Evolutionary conservation across 1,139 yeast species (phyloP).

Genomic region (Scheffersomyces stambukii): DNA sequence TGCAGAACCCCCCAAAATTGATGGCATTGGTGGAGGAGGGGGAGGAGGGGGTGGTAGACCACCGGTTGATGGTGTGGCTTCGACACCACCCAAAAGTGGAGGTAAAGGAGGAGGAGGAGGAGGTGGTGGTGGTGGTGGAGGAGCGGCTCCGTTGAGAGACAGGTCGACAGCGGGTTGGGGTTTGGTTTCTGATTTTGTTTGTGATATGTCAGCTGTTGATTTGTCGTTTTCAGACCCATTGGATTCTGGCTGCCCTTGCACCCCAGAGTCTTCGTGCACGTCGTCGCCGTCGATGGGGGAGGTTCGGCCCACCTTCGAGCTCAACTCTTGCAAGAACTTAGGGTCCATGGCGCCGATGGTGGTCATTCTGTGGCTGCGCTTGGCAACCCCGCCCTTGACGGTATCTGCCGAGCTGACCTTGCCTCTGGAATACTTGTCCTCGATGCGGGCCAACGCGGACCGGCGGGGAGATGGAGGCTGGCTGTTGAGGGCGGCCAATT

Average conservation of each 20-base stretch:
- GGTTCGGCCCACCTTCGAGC: slow-evolving; percentile 43
- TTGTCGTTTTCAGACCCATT: no score
- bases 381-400: slow-evolving; percentile 14
- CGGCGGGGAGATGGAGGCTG: slow-evolving; percentile 9
- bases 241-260: background rate
- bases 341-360: slow-evolving; percentile 46
- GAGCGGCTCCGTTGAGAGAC: slow-evolving; percentile 14
- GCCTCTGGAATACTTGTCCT: slow-evolving; percentile 51
- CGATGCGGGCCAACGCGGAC: slow-evolving; percentile 28
- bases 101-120: slow-evolving; percentile 23
- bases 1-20: slow-evolving; percentile 11
- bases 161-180: slow-evolving; percentile 13
- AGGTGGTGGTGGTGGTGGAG: slow-evolving; percentile 28
- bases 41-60: slow-evolving; percentile 35
- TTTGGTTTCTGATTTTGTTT: slow-evolving; percentile 5
- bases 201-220: background rate
- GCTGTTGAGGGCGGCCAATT: slow-evolving; percentile 22
- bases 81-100: slow-evolving; percentile 7
- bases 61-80: slow-evolving; percentile 19
- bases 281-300: slow-evolving; percentile 23
- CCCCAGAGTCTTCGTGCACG: background rate
- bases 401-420: slow-evolving; percentile 18
- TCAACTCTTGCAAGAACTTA: slow-evolving; percentile 53
- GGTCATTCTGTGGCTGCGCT: slow-evolving; percentile 24
- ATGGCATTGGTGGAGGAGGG: slow-evolving; percentile 19